Conservation (phyloP, 352 stramenopile genomes). For the Pythium periplocum region DNA sequence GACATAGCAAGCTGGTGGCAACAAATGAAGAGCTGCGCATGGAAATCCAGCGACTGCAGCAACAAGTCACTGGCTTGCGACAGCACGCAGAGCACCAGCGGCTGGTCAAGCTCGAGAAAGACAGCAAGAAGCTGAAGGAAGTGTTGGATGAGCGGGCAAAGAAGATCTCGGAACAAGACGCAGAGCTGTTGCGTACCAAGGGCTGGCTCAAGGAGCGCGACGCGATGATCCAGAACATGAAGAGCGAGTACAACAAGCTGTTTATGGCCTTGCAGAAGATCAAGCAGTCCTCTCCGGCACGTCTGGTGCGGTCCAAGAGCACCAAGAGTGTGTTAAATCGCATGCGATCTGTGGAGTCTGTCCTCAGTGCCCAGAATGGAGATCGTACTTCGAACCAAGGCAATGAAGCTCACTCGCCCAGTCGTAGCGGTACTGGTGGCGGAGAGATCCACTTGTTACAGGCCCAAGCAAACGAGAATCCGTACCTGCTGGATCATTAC, state of each 20-base stretch:
- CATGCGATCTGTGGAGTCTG: no score
- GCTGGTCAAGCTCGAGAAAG: slow-evolving; percentile 47
- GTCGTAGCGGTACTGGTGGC: neutral
- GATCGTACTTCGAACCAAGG: neutral
- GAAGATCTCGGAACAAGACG: slow-evolving; percentile 29
- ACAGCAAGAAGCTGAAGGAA: slow-evolving; percentile 28
- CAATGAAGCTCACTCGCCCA: neutral
- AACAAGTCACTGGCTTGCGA: slow-evolving; percentile 40
- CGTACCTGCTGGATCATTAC: slow-evolving; percentile 65
- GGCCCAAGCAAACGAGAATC: slow-evolving; percentile 42
- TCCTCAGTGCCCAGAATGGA: slow-evolving; percentile 1
- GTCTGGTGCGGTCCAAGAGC: slow-evolving; percentile 1
- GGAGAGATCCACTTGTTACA: neutral
- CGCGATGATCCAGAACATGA: slow-evolving; percentile 44
- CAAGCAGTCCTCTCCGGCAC: slow-evolving; percentile 25
- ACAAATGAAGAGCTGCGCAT: slow-evolving; percentile 32
- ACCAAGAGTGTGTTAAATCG: slow-evolving; percentile 1
- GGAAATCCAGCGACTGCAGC: slow-evolving; percentile 42
- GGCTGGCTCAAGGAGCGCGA: slow-evolving; percentile 49
- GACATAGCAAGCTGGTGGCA: slow-evolving; percentile 37
- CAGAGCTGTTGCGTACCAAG: slow-evolving; percentile 48
- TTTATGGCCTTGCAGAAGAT: slow-evolving; percentile 64
- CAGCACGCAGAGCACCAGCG: slow-evolving; percentile 49
- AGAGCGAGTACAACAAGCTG: slow-evolving; percentile 67
- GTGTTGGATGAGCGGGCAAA: slow-evolving; percentile 22